These are phyloP conservation scores for Epichloe typhina DNA, from an alignment of 2,329 filamentous ascomycete species.

Conservation along the genomic window DNA sequence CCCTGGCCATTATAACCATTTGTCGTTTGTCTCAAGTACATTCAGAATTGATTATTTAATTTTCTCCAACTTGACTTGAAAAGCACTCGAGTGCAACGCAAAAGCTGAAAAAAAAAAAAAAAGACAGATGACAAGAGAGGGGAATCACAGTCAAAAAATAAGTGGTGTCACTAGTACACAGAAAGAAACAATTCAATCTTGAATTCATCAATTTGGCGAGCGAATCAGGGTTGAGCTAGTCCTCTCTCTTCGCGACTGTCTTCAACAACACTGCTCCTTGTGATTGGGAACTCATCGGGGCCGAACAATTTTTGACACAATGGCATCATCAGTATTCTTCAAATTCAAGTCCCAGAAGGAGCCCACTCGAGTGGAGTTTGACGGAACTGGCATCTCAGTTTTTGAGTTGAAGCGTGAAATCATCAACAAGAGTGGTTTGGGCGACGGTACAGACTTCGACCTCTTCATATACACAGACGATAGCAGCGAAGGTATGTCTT, in stretches of 20 bases:
- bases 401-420: slow-evolving; percentile 99
- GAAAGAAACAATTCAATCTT: slow-evolving; percentile 6
- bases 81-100: slow-evolving; percentile 23
- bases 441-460: slow-evolving; percentile 93
- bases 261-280: slow-evolving; percentile 8
- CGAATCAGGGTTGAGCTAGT: not conserved
- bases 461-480: slow-evolving; percentile 90
- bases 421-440: slow-evolving; percentile 83
- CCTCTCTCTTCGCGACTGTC: slow-evolving; percentile 5
- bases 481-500: slow-evolving; percentile 65
- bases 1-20: slow-evolving; percentile 21
- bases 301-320: slow-evolving; percentile 30
- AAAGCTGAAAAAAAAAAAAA: slow-evolving; percentile 15
- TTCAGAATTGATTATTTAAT: slow-evolving; percentile 41
- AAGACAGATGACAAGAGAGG: slow-evolving; percentile 2
- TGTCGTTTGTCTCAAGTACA: slow-evolving; percentile 27
- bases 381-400: slow-evolving; percentile 93
- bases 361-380: slow-evolving; percentile 85
- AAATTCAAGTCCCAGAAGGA: slow-evolving; percentile 99
- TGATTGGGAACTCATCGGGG: slow-evolving; percentile 13
- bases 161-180: slow-evolving; percentile 5
- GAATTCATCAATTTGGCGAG: slow-evolving; percentile 3
- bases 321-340: slow-evolving; percentile 98
- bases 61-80: slow-evolving; percentile 22
- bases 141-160: slow-evolving; percentile 1